Conservation (phyloP, 2,329 filamentous ascomycete species). For the Dactylellina cionopaga region DNA sequence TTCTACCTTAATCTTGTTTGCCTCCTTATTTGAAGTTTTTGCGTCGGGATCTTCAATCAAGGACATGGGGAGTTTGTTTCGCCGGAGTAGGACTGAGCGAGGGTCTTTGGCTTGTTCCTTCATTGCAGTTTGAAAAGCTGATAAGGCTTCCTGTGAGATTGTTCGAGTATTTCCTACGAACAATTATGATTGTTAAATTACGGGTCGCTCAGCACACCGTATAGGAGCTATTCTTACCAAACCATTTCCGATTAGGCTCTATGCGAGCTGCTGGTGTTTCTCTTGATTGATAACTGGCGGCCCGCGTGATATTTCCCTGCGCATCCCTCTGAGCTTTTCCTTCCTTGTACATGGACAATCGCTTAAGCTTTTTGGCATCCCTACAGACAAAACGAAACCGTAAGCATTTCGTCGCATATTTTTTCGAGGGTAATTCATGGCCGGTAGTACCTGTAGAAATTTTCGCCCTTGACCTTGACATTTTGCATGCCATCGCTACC, state of each 20-base stretch:
- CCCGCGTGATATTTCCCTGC: slow-evolving; percentile 82
- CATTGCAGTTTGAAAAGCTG: slow-evolving; percentile 89
- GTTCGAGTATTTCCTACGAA: slow-evolving; percentile 79
- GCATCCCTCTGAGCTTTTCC: slow-evolving; percentile 84
- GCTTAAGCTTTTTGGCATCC: slow-evolving; percentile 84
- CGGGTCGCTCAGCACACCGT: no score
- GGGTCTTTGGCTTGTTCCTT: slow-evolving; percentile 89
- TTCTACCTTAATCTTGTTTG: slow-evolving; percentile 93
- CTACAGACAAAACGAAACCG: slow-evolving; percentile 12
- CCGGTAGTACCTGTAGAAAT: slow-evolving; percentile 81
- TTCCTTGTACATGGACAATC: slow-evolving; percentile 88
- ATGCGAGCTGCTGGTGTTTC: slow-evolving; percentile 85
- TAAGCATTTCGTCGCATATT: neutral
- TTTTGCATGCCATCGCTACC: slow-evolving; percentile 87
- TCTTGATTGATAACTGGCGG: slow-evolving; percentile 82
- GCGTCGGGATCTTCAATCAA: slow-evolving; percentile 82
- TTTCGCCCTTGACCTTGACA: slow-evolving; percentile 93
- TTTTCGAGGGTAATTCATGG: no score
- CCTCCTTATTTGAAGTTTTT: slow-evolving; percentile 85
- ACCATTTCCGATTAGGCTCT: slow-evolving; percentile 98
- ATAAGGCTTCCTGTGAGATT: slow-evolving; percentile 87
- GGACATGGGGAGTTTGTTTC: slow-evolving; percentile 96
- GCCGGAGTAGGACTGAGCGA: slow-evolving; percentile 87
- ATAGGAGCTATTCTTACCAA: slow-evolving; percentile 62
- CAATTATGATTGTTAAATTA: neutral